Base-by-base conservation (phyloP, 2,329 filamentous ascomycete genomes). In the Claviceps pazoutovae region DNA sequence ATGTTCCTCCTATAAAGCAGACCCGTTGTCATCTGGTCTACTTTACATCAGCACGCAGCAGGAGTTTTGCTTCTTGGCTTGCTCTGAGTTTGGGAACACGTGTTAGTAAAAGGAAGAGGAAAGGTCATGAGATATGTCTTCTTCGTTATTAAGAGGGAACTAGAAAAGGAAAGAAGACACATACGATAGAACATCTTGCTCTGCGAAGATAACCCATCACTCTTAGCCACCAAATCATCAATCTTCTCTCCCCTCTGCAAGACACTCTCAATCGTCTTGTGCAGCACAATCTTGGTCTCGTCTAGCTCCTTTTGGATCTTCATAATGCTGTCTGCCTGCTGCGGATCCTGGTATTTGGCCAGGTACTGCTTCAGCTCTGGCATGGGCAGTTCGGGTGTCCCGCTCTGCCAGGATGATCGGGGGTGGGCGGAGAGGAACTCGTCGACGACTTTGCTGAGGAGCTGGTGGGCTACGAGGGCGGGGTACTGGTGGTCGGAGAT, bases 141-240 rank as follows among this genome's bases (percentile, higher is more conserved):
- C 30, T 11, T 4, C 9, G 30, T 4, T 11, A 11, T 11, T 34
- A 4, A 34, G 4, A 11, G 30, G 3, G 30, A 34, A 34, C 9
- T 34, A 44, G 42, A 46, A 17, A n/a, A 14, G 34, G 13, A 8
- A 36, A 23, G 4, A 17, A 43, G 9, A 6, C 21, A 71, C 76
- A 61, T 68, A 84, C 84, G 88, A 69, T 97, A 97, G 68, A 98
- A 98, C 85, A 94, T 91, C 78, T 95, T 97, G 73, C 88, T 95
- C 75, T 93, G 86, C 48, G 82, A 80, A 69, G 88, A 95, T 62
- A 98, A 70, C 13, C 84, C 88, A 61, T 95, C 88, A 62, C 88
- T 95, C 80, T 97, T 97, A 57, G 84, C 83, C 46, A 97, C 91
- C 60, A 98, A 71, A 61, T 86, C 87, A 64, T 97, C 91, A 59